Evolutionary conservation across 768 basidiomycete genomes (phyloP), one percentile per base, ranked within the genome.

Genomic region (Podaxis pistillaris): DNA sequence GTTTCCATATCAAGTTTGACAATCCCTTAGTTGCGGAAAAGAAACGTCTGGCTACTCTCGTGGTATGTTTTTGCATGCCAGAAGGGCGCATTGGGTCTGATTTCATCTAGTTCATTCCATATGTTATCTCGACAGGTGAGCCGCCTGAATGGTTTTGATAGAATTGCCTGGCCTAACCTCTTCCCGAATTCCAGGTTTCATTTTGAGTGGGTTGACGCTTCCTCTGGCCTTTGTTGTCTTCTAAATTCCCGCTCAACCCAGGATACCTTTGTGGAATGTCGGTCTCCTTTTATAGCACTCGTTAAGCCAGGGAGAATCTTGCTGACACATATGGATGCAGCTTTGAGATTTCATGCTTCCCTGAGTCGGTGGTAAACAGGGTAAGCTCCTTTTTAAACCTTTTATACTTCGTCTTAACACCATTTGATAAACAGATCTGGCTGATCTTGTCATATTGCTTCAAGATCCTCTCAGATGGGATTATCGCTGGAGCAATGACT

Each of bases 391-490:
- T n/a, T 19, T 1, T 13, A 1, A 8, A 7, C 22, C 36, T 22
- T 55, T 36, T 4, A 24, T 19, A 11, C 33, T n/a, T 2, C 3
- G 11, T 36, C n/a, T n/a, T 19, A 3, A 19, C 22, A 4, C 11
- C 1, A 3, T 37, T 8, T 36, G 24, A 6, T 55, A 1, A 4
- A 55, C 33, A 59, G 58, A 59, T 51, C 24, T 59, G 58, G 58
- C 17, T 59, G 36, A n/a, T 50, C 15, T 41, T 50, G 6, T 19
- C 58, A 17, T 59, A 59, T 26, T 17, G 19, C 36, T 37, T 51
- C 47, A 59, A 59, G 49, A 50, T 59, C 12, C 46, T 59, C 19
- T 59, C 58, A 38, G 58, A 59, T 36, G 58, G 47, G 44, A 37
- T 50, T 22, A 59, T 59, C 33, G 47, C 58, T 13, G 46, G 19